phyloP scores from a whole-genome alignment of 1,284 basidiomycete genomes.

The Mycosarcoma mackinlayi region DNA sequence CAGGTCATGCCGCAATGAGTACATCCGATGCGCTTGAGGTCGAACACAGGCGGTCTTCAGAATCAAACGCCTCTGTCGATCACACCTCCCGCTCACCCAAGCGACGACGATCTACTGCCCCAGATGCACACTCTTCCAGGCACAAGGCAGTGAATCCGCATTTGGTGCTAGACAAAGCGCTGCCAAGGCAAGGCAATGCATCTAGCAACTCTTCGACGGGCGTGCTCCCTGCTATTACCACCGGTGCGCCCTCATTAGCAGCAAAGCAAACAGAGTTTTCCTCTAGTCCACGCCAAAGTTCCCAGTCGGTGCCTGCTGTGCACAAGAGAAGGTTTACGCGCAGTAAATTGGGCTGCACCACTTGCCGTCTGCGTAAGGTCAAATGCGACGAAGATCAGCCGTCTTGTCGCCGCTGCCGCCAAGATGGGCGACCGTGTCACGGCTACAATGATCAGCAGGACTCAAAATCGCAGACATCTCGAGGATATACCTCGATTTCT shows the following conservation, averaged over 20 bases:
- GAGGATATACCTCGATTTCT: too few relatives aligned
- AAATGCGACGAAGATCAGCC: constrained; percentile 31
- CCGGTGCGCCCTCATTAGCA: neutral
- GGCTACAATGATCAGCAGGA: constrained; percentile 5
- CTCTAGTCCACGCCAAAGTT: too few relatives aligned
- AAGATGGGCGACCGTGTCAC: constrained; percentile 8
- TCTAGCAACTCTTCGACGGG: neutral
- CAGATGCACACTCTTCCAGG: too few relatives aligned
- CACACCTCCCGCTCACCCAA: too few relatives aligned
- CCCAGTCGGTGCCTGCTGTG: neutral
- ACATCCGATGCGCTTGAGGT: too few relatives aligned
- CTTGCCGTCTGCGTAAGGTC: constrained; percentile 19
- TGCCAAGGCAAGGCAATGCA: too few relatives aligned
- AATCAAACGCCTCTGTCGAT: too few relatives aligned
- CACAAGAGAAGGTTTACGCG: constrained; percentile 15
- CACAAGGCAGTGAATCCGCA: too few relatives aligned
- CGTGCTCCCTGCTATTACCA: neutral
- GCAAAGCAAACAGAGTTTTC: constrained; percentile 8
- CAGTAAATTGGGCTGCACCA: constrained; percentile 16
- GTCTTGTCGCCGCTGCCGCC: constrained; percentile 13
- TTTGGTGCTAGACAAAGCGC: too few relatives aligned
- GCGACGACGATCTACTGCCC: too few relatives aligned
- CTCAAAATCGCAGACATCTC: neutral
- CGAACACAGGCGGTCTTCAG: too few relatives aligned
- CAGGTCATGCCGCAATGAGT: too few relatives aligned